Base-by-base conservation (phyloP, 2,329 filamentous ascomycete species). In the Talaromyces atroroseus region DNA sequence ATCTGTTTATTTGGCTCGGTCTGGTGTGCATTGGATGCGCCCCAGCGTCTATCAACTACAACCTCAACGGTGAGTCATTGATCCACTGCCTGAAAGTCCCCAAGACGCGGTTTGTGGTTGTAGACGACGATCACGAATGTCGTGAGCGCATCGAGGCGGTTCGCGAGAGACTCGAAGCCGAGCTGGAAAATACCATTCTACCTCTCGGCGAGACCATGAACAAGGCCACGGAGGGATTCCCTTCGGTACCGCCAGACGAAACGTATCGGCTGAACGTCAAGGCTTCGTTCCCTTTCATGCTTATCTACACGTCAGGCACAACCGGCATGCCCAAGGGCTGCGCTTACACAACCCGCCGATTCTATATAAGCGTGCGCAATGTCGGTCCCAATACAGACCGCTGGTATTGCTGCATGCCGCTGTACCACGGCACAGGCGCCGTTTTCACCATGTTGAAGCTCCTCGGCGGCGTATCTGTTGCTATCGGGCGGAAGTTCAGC, bases 271-370 rank as follows among this genome's bases (percentile, higher is more conserved):
- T 74, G 4, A 72, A 71, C 3, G 75, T 87, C 1, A 73, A 74
- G 47, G 76, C 75, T 0, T 70, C 74, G 14, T 84, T 78, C 61
- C 83, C 87, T 0, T 78, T 83, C 61, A 82, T 80, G 29, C 68
- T 91, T 23, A 83, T 91, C 62, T 91, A 90, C 68, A 92, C 88
- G 0, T 86, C 84, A 60, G 88, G 88, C 36, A 91, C 88, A 0
- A 91, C 88, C 0, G 88, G 88, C 2, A 70, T 89, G 61, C 87
- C 88, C 11, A 92, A 92, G 68, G 88, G 84, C 1, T 86, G 84
- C 62, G 69, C 79, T 0, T 84, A 88, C 62, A 82, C 82, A 18
- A 78, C 80, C 8, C 70, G 74, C 2, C 76, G 80, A 46, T 65
- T 79, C 5, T 75, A 76, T 49, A 64, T 73, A 1, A 63, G 63